Evolutionary conservation across 257 asterid species (phyloP).

Genomic region (Phtheirospermum japonicum): DNA sequence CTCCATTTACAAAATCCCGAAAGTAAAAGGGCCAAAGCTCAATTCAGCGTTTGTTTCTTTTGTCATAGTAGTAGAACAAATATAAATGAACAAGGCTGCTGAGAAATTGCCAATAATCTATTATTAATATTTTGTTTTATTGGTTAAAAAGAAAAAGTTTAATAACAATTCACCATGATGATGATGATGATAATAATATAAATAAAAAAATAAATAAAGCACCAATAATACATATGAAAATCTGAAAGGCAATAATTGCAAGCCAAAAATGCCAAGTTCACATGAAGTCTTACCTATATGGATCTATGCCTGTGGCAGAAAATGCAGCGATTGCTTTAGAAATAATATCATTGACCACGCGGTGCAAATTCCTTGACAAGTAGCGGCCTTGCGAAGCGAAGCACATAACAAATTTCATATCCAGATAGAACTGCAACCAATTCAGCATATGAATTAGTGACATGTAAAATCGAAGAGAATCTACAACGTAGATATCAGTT

Average conservation of each 20-base stretch:
- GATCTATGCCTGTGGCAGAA: constrained; percentile 89
- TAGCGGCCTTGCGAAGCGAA: constrained; percentile 96
- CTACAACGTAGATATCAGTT: constrained; percentile 19
- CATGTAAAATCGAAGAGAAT: constrained; percentile 15
- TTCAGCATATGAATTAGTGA: constrained; percentile 23
- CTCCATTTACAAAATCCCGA: background rate
- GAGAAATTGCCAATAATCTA: background rate
- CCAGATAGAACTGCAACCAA: constrained; percentile 85
- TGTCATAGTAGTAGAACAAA: constrained; percentile 2
- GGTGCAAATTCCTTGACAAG: constrained; percentile 88
- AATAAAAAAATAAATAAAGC: no score
- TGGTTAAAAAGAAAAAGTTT: background rate
- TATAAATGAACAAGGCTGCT: background rate
- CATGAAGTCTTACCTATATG: constrained; percentile 58
- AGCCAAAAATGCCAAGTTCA: constrained; percentile 6
- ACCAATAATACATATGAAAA: constrained; percentile 10
- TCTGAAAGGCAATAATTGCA: constrained; percentile 13
- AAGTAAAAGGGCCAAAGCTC: background rate
- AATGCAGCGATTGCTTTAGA: constrained; percentile 75
- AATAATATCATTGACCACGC: constrained; percentile 78
- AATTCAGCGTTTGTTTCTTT: background rate
- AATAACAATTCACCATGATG: background rate
- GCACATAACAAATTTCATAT: constrained; percentile 91
- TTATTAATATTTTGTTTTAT: no score
- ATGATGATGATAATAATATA: background rate